Conservation (phyloP, 192 early-diverging fungal genomes). For the Linnemannia schmuckeri region DNA sequence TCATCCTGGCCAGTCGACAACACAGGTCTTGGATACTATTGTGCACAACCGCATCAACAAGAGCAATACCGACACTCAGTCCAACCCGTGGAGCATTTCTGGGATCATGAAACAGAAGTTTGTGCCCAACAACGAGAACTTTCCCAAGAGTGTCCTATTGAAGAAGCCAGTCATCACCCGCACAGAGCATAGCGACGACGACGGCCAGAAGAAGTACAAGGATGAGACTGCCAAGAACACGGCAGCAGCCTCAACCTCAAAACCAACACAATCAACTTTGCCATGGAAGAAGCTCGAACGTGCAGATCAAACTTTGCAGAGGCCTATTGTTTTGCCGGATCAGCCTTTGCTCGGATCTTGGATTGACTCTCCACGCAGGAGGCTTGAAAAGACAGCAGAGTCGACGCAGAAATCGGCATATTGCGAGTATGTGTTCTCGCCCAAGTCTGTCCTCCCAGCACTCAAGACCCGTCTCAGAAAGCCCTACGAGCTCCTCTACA, state of each 20-base stretch:
- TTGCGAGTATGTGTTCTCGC: constrained; percentile 22
- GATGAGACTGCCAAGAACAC: neutral
- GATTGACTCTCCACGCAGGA: neutral
- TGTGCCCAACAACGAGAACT: neutral
- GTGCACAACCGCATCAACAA: neutral
- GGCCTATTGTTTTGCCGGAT: neutral
- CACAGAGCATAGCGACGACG: neutral
- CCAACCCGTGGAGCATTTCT: neutral
- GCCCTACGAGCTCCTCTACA: constrained; percentile 15
- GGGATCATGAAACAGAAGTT: neutral
- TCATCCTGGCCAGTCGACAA: neutral
- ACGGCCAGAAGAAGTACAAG: neutral
- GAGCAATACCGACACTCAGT: neutral
- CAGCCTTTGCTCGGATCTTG: neutral
- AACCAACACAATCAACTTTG: neutral
- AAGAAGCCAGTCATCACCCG: neutral
- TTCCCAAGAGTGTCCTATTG: neutral
- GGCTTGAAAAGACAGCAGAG: neutral
- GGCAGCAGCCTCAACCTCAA: neutral
- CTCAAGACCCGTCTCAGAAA: constrained; percentile 11
- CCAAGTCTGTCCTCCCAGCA: constrained; percentile 29
- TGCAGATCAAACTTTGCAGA: neutral
- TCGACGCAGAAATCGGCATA: neutral
- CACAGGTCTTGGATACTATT: neutral
- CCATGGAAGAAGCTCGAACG: neutral